A percentile compares a stretch with the other conserved stretches of the same genome.
Evolutionary conservation across 176 grass and related monocot genomes (phyloP).

Genomic region (Bromus sterilis): DNA sequence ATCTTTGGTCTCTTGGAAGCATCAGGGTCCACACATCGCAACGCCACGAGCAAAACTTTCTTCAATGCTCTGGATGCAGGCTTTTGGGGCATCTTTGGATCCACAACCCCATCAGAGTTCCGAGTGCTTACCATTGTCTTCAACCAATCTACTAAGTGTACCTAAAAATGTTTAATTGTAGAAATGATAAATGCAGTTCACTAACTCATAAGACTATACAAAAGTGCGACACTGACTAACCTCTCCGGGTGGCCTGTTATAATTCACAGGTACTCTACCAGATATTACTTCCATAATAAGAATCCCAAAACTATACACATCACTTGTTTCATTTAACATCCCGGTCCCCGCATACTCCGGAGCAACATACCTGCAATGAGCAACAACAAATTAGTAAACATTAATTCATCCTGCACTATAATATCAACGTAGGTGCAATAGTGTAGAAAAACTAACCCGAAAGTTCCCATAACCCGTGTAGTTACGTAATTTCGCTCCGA

Average conservation of each 20-base stretch:
- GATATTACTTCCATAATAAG: slow-evolving; percentile 96
- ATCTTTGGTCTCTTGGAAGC: slow-evolving; percentile 85
- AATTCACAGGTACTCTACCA: slow-evolving; percentile 80
- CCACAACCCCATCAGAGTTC: slow-evolving; percentile 77
- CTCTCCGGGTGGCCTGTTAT: slow-evolving; percentile 86
- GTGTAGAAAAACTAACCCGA: slow-evolving; percentile 49
- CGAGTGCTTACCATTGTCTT: slow-evolving; percentile 82
- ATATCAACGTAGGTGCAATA: neutral
- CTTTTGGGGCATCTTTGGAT: slow-evolving; percentile 77
- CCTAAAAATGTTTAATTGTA: slow-evolving; percentile 32
- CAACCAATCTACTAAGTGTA: slow-evolving; percentile 92
- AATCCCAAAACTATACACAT: slow-evolving; percentile 98
- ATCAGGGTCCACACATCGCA: slow-evolving; percentile 91
- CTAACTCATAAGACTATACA: neutral
- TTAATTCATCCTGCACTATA: neutral
- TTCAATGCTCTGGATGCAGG: slow-evolving; percentile 78
- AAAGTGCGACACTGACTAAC: slow-evolving; percentile 23
- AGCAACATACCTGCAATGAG: slow-evolving; percentile 69
- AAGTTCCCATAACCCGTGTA: slow-evolving; percentile 98
- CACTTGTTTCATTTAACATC: slow-evolving; percentile 95
- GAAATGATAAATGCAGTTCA: neutral
- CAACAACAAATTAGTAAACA: slow-evolving; percentile 6
- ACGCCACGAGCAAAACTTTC: slow-evolving; percentile 76
- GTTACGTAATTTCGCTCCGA: slow-evolving; percentile 83
- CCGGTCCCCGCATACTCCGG: slow-evolving; percentile 96